These are phyloP conservation scores for Selenicereus undatus DNA, from an alignment of 148 eudicot genomes.

Conservation along the genomic window DNA sequence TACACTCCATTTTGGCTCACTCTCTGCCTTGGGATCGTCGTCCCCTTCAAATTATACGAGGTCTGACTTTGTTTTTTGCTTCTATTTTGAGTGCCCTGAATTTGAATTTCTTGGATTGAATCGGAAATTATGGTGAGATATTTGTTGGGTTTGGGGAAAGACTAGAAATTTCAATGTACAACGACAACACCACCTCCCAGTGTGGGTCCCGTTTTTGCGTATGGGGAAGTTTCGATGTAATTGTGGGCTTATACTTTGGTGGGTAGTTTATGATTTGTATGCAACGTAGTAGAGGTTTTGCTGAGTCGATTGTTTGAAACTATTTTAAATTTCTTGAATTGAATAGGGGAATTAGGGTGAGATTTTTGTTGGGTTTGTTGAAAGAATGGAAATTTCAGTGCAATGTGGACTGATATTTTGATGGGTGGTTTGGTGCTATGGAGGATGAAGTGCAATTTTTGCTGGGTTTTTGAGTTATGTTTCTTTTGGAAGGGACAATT, in stretches of 20 bases:
- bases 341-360: not conserved
- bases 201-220: no score
- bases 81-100: not conserved
- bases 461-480: no score
- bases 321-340: not conserved
- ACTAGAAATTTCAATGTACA: not conserved
- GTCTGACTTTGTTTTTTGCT: conserved; percentile 23
- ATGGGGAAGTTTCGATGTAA: no score
- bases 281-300: not conserved
- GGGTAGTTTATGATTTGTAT: conserved; percentile 2
- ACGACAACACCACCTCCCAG: no score
- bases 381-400: no score
- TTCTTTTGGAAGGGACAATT: no score
- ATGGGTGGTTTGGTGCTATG: no score
- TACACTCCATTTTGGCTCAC: conserved; percentile 97
- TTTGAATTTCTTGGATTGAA: not conserved
- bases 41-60: conserved; percentile 89
- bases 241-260: no score
- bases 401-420: no score
- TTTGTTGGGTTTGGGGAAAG: conserved; percentile 2
- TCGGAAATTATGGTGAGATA: no score
- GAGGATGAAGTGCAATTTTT: no score
- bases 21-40: conserved; percentile 86
- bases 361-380: not conserved
- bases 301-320: not conserved